A percentile compares a stretch with the other conserved stretches of the same genome.
Evolutionary conservation across 352 stramenopile genomes (phyloP).

Genomic region (Globisporangium mamillatum): DNA sequence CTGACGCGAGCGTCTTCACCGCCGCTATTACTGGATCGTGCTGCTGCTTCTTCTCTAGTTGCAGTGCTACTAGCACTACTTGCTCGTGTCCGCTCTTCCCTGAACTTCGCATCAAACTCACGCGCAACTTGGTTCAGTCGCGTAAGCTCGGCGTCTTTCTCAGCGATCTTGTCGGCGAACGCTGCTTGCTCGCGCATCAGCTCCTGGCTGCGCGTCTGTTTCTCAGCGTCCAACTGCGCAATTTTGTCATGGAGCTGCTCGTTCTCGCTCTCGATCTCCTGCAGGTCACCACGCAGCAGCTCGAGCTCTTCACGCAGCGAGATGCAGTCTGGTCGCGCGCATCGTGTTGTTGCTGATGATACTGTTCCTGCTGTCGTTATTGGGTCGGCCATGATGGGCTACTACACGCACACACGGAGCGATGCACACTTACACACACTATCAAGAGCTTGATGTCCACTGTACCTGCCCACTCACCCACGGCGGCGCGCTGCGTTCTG

Average conservation of each 20-base stretch:
- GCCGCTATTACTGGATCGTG: background rate
- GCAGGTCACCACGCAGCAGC: slow-evolving; percentile 51
- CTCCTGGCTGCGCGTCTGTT: slow-evolving; percentile 13
- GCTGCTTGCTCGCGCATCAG: background rate
- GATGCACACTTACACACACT: background rate
- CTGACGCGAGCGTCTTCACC: background rate
- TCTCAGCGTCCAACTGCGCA: slow-evolving; percentile 31
- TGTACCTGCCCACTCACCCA: background rate
- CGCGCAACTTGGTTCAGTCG: slow-evolving; percentile 21
- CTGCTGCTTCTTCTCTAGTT: background rate
- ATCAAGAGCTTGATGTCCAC: background rate
- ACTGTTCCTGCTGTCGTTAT: background rate
- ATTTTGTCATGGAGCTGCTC: slow-evolving; percentile 67
- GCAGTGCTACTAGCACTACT: background rate
- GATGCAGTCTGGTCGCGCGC: slow-evolving; percentile 56
- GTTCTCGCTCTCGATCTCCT: slow-evolving; percentile 62
- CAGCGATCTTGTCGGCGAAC: slow-evolving; percentile 1
- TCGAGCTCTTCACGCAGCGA: slow-evolving; percentile 63
- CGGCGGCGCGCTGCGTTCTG: background rate
- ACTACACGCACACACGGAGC: background rate
- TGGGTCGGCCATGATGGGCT: background rate
- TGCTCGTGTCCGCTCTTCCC: background rate
- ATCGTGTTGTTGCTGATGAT: slow-evolving; percentile 22
- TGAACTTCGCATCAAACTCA: background rate
- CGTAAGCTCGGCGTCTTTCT: slow-evolving; percentile 31